Percentiles rank a stretch among this genome's conserved stretches.
These are phyloP conservation scores for Plasmodium vivax DNA, from an alignment of 169 alveolate genomes.

Conservation along the genomic window DNA sequence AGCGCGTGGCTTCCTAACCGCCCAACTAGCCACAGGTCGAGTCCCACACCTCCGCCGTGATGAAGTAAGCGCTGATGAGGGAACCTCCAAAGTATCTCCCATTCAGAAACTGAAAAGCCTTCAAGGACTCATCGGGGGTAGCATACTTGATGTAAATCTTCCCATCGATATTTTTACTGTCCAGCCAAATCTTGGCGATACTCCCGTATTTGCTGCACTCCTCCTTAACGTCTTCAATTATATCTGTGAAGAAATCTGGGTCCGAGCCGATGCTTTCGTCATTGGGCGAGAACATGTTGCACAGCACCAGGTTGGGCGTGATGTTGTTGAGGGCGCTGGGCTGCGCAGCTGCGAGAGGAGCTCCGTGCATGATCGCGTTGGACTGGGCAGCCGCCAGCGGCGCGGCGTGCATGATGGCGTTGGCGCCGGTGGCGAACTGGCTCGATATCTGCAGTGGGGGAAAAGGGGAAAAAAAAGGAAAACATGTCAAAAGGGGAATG, in stretches of 20 bases:
- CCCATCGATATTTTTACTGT: conserved; percentile 84
- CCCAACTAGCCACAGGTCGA: conserved; percentile 15
- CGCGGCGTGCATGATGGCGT: background rate
- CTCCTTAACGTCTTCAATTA: conserved; percentile 90
- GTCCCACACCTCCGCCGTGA: conserved; percentile 81
- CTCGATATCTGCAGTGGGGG: background rate
- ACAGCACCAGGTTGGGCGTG: conserved; percentile 81
- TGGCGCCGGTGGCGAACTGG: background rate
- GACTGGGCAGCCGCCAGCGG: background rate
- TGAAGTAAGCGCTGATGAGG: conserved; percentile 81
- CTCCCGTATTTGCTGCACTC: conserved; percentile 91
- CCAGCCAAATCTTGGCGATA: conserved; percentile 84
- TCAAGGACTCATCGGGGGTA: conserved; percentile 79
- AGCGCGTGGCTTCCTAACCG: too few species aligned
- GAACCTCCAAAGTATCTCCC: conserved; percentile 91
- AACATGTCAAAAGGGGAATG: background rate
- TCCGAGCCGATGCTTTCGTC: conserved; percentile 82
- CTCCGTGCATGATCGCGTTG: background rate
- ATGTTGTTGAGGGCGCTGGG: conserved; percentile 1
- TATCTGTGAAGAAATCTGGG: conserved; percentile 87
- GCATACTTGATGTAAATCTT: conserved; percentile 87
- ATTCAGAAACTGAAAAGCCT: conserved; percentile 82
- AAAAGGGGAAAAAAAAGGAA: background rate
- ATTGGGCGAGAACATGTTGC: conserved; percentile 88
- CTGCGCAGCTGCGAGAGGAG: background rate